These are phyloP conservation scores for Pseudogymnoascus sp. DNA, from an alignment of 2,329 filamentous ascomycete species.

Conservation along the genomic window DNA sequence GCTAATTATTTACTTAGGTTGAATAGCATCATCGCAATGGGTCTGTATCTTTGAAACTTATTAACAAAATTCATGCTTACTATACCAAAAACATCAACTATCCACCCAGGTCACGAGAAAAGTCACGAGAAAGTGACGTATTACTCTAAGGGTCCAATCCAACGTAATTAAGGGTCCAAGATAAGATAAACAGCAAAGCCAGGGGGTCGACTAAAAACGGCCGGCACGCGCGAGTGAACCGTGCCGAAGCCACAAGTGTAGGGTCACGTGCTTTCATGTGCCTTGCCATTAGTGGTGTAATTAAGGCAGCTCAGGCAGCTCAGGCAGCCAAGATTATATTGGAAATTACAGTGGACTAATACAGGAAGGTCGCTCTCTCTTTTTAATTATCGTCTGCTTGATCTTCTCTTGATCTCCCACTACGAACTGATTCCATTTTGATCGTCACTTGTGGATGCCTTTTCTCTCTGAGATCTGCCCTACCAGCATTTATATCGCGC, in stretches of 20 bases:
- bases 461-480: neutral
- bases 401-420: neutral
- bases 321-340: neutral
- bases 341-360: neutral
- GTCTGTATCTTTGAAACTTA: neutral
- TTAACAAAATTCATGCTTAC: neutral
- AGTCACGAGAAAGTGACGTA: too few relatives aligned
- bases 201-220: neutral
- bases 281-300: neutral
- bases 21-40: neutral
- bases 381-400: neutral
- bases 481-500: neutral
- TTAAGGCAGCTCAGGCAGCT: neutral
- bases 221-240: neutral
- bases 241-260: neutral
- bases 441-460: neutral
- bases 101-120: neutral
- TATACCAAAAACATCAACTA: neutral
- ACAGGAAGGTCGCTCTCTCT: neutral
- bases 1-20: neutral
- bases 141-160: neutral
- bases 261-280: neutral
- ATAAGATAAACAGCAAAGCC: neutral
- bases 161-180: too few relatives aligned
- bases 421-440: neutral